phyloP scores from a whole-genome alignment of 257 asterid genomes.

The Lycium barbarum region DNA sequence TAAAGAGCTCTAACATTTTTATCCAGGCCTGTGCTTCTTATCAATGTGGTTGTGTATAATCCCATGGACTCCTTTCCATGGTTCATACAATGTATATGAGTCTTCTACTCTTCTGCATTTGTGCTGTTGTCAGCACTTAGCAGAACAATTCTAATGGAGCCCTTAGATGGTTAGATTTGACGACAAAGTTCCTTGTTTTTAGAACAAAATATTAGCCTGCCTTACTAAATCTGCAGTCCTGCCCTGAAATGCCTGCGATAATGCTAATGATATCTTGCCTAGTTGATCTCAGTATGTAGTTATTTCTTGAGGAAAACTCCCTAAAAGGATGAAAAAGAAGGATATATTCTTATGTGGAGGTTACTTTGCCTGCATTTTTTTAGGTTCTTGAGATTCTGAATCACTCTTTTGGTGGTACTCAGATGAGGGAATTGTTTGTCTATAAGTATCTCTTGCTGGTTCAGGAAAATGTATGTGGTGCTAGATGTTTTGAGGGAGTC shows the following conservation, averaged over 20 bases:
- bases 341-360: not conserved
- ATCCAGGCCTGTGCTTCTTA: not conserved
- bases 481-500: not conserved
- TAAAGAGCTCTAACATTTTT: not conserved
- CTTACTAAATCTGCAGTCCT: not conserved
- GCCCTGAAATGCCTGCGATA: not conserved
- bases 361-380: not conserved
- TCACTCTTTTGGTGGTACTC: not conserved
- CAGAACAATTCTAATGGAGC: not conserved
- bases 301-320: not conserved
- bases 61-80: not conserved
- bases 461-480: not conserved
- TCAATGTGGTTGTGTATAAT: not conserved
- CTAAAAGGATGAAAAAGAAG: not conserved
- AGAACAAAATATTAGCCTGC: not conserved
- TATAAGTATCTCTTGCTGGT: not conserved
- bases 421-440: not conserved
- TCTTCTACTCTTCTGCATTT: not conserved
- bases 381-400: not conserved
- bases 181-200: not conserved
- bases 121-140: not conserved
- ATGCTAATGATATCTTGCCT: not conserved
- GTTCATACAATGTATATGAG: not conserved
- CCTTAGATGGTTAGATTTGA: not conserved
- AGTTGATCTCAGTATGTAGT: not conserved